A percentile compares a stretch with the other conserved stretches of the same genome.
phyloP scores from a whole-genome alignment of 305 asterid genomes.

The Lippia alba region DNA sequence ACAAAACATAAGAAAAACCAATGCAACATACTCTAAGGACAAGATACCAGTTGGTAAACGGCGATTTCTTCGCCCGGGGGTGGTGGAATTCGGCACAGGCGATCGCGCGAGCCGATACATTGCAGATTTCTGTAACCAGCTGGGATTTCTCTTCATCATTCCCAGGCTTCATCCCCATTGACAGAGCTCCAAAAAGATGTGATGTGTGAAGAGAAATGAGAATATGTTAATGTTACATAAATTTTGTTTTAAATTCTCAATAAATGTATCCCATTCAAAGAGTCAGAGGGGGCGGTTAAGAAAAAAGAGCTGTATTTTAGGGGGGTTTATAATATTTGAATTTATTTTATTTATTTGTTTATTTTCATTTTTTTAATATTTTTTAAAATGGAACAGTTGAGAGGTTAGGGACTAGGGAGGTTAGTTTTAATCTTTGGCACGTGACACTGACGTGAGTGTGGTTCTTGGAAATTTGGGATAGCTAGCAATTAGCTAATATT shows the following conservation, averaged over 20 bases:
- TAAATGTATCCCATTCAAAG: constrained; percentile 46
- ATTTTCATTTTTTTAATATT: not conserved
- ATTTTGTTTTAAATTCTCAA: constrained; percentile 28
- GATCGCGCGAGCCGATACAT: constrained; percentile 43
- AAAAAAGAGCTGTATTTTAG: constrained; percentile 50
- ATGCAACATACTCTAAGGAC: constrained; percentile 57
- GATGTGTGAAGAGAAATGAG: constrained; percentile 25
- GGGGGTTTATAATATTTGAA: constrained; percentile 25
- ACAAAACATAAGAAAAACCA: not conserved
- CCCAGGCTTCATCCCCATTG: constrained; percentile 38
- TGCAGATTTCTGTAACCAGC: constrained; percentile 57
- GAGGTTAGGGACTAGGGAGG: not conserved
- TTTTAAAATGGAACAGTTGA: constrained; percentile 45
- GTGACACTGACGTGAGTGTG: not conserved
- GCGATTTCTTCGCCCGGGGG: constrained; percentile 27
- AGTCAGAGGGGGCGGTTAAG: constrained; percentile 68
- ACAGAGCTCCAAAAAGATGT: constrained; percentile 7
- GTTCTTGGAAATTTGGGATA: constrained; percentile 22
- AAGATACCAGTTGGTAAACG: constrained; percentile 69
- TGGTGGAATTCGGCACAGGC: constrained; percentile 48
- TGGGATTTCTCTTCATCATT: constrained; percentile 50
- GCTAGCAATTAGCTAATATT: constrained; percentile 1
- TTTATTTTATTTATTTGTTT: not conserved
- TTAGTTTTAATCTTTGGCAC: not conserved
- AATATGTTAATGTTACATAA: constrained; percentile 29